Percentiles rank a stretch among this genome's conserved stretches.
Evolutionary conservation across 2,329 filamentous ascomycete species (phyloP).

Genomic region (Mycosphaerelloides madeirae): DNA sequence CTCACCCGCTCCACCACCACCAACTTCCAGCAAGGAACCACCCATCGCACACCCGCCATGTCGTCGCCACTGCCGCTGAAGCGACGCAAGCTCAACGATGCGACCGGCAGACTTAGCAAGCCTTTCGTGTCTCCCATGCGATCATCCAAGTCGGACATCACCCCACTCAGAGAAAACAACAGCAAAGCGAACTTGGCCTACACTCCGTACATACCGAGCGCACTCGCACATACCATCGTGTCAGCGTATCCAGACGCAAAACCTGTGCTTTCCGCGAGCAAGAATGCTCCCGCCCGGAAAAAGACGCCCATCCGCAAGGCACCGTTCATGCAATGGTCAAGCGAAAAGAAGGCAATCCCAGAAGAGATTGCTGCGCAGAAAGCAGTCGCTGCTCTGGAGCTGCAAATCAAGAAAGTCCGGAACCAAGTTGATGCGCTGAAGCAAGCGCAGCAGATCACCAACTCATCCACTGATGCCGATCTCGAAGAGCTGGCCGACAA

Average conservation of each 20-base stretch:
- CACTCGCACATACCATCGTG: constrained; percentile 27
- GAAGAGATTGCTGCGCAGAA: constrained; percentile 24
- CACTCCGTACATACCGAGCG: constrained; percentile 26
- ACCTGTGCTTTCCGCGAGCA: background rate
- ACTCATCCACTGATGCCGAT: constrained; percentile 47
- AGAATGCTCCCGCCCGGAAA: background rate
- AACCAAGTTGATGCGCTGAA: constrained; percentile 48
- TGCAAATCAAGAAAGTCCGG: constrained; percentile 37
- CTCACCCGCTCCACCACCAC: no score
- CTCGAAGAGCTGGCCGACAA: constrained; percentile 53
- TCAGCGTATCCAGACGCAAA: background rate
- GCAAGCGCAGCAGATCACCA: constrained; percentile 52
- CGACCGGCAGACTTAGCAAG: constrained; percentile 57
- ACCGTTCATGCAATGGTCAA: constrained; percentile 25
- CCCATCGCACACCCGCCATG: constrained; percentile 4
- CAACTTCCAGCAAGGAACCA: no score
- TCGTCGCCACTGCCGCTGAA: constrained; percentile 40
- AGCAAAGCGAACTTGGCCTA: constrained; percentile 12
- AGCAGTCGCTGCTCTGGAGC: constrained; percentile 23
- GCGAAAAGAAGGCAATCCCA: constrained; percentile 19
- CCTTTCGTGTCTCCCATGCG: constrained; percentile 69
- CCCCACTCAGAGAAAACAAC: constrained; percentile 14
- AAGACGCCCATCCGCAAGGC: constrained; percentile 32
- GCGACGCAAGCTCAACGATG: constrained; percentile 58
- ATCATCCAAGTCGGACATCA: constrained; percentile 33